These are phyloP conservation scores for Calonectria hawksworthii DNA, from an alignment of 2,329 filamentous ascomycete genomes.

Conservation along the genomic window DNA sequence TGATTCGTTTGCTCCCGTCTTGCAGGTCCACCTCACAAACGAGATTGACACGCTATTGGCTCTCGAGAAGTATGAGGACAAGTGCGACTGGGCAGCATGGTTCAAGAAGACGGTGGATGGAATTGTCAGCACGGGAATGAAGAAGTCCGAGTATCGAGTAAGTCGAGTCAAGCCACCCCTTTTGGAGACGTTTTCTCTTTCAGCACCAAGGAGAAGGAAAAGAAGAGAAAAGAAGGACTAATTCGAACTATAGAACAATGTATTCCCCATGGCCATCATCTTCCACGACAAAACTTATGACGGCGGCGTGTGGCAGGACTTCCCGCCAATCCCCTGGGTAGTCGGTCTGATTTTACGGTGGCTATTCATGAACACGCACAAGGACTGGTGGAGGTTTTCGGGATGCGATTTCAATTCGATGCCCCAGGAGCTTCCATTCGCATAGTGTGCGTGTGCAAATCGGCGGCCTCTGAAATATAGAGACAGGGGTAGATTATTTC, in stretches of 20 bases:
- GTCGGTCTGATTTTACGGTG: constrained; percentile 48
- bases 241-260: constrained; percentile 31
- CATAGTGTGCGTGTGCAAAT: constrained; percentile 26
- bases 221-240: not conserved
- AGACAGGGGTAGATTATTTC: not conserved
- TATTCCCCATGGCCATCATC: constrained; percentile 42
- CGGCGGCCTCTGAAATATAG: not conserved
- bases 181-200: not conserved
- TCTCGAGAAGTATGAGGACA: constrained; percentile 51
- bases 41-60: constrained; percentile 55
- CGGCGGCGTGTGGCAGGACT: constrained; percentile 43
- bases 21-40: constrained; percentile 54
- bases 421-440: constrained; percentile 54
- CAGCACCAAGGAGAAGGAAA: not conserved
- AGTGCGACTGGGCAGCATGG: constrained; percentile 52
- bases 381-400: constrained; percentile 54
- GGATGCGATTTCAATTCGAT: constrained; percentile 47
- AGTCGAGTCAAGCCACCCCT: constrained; percentile 18
- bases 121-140: constrained; percentile 33
- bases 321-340: constrained; percentile 47
- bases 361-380: constrained; percentile 51
- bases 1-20: constrained; percentile 47
- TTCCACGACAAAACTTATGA: constrained; percentile 47
- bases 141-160: constrained; percentile 32
- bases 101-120: constrained; percentile 39